These are phyloP conservation scores for Lactarius indigo DNA, from an alignment of 768 basidiomycete genomes.

Conservation along the genomic window DNA sequence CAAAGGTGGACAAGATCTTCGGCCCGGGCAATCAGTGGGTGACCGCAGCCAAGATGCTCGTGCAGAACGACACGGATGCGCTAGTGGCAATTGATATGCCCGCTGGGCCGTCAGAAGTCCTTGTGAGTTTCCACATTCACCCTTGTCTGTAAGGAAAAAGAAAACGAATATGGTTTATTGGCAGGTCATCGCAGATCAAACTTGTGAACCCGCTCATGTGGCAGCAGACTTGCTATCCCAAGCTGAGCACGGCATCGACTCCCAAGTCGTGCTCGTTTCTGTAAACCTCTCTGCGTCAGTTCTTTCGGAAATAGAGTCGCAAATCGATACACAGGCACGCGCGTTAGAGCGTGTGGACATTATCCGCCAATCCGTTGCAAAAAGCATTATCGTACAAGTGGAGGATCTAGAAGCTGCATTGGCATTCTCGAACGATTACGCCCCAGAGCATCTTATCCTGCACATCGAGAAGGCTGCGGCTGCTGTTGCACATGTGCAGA, in stretches of 20 bases:
- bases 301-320: slow-evolving; percentile 72
- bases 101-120: slow-evolving; percentile 94
- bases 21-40: slow-evolving; percentile 99
- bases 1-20: slow-evolving; percentile 99
- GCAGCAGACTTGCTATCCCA: slow-evolving; percentile 97
- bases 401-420: slow-evolving; percentile 70
- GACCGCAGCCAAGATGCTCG: slow-evolving; percentile 98
- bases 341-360: slow-evolving; percentile 88
- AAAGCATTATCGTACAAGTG: slow-evolving; percentile 84
- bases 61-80: slow-evolving; percentile 97
- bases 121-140: slow-evolving; percentile 53
- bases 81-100: slow-evolving; percentile 99
- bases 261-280: slow-evolving; percentile 92
- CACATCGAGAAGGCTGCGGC: slow-evolving; percentile 73
- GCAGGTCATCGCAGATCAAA: slow-evolving; percentile 91
- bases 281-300: slow-evolving; percentile 61
- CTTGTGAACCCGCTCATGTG: slow-evolving; percentile 83
- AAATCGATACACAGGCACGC: slow-evolving; percentile 83
- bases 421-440: slow-evolving; percentile 93
- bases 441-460: slow-evolving; percentile 95
- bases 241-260: slow-evolving; percentile 97
- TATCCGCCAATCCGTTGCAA: slow-evolving; percentile 80
- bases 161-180: neutral
- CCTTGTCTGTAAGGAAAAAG: no score
- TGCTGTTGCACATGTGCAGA: slow-evolving; percentile 66